A percentile compares a stretch with the other conserved stretches of the same genome.
phyloP scores from a whole-genome alignment of 225 moss, liverwort and hornwort genomes.

The Physcomitrium patens region DNA sequence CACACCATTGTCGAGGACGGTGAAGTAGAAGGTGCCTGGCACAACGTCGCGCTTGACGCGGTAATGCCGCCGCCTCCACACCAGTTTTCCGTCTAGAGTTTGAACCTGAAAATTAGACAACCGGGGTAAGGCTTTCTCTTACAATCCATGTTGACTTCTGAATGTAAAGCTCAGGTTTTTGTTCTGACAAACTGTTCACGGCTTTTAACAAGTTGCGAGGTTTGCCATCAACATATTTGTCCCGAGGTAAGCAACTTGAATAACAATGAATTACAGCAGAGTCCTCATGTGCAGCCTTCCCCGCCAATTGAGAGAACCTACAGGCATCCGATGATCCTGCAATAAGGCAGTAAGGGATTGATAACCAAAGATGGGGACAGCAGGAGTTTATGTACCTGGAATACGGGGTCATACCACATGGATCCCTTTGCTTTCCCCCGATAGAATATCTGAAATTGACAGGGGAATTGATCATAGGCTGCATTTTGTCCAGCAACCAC shows the following conservation, averaged over 20 bases:
- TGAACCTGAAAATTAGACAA: conserved; percentile 39
- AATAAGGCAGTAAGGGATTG: neutral
- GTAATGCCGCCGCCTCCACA: conserved; percentile 89
- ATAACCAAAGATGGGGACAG: neutral
- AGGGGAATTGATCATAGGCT: conserved; percentile 93
- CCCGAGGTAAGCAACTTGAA: no score
- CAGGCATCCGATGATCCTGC: no score
- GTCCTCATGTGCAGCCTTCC: no score
- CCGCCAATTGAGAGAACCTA: no score
- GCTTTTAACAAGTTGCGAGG: neutral
- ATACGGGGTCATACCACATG: conserved; percentile 93
- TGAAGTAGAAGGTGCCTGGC: conserved; percentile 81
- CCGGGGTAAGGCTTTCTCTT: neutral
- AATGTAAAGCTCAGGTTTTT: neutral
- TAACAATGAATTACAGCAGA: no score
- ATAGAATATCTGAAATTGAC: conserved; percentile 84
- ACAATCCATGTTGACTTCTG: neutral
- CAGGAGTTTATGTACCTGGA: conserved; percentile 53
- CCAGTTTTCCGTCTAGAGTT: conserved; percentile 58
- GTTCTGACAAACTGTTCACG: neutral
- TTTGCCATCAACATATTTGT: neutral
- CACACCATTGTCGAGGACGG: conserved; percentile 90
- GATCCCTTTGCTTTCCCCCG: conserved; percentile 70
- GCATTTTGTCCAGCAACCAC: conserved; percentile 97
- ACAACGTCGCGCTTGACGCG: conserved; percentile 64